A percentile compares a stretch with the other conserved stretches of the same genome.
Conservation (phyloP, 164 flowering plant genomes). For the Sedum album region DNA sequence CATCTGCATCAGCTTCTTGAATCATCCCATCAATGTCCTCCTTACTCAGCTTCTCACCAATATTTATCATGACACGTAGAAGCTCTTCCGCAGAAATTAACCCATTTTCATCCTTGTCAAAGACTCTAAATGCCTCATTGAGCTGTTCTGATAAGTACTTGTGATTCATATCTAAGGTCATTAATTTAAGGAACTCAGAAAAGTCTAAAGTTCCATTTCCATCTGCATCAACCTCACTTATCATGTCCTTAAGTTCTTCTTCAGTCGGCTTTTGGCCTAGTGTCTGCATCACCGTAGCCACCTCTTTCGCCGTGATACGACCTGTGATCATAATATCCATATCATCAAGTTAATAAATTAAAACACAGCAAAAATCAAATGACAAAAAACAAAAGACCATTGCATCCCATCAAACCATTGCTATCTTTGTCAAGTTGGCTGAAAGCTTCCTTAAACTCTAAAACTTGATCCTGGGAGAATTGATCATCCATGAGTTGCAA, state of each 20-base stretch:
- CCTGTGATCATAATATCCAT: slow-evolving; percentile 29
- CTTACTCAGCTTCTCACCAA: slow-evolving; percentile 75
- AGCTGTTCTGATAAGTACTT: slow-evolving; percentile 76
- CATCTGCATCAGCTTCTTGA: slow-evolving; percentile 78
- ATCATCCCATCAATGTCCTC: slow-evolving; percentile 84
- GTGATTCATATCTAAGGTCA: slow-evolving; percentile 79
- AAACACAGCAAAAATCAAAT: not conserved
- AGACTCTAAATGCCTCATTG: slow-evolving; percentile 45
- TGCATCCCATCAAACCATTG: too few species aligned
- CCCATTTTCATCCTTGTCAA: not conserved
- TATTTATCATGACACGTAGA: slow-evolving; percentile 73
- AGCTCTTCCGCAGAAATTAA: slow-evolving; percentile 59
- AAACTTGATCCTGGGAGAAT: too few species aligned
- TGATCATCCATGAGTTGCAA: too few species aligned
- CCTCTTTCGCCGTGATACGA: slow-evolving; percentile 75
- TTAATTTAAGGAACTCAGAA: slow-evolving; percentile 72
- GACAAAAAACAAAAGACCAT: not conserved
- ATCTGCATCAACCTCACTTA: slow-evolving; percentile 72
- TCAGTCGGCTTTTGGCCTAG: slow-evolving; percentile 79
- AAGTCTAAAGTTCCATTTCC: slow-evolving; percentile 76
- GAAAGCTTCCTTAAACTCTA: too few species aligned
- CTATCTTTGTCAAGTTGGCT: too few species aligned
- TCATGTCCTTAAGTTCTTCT: slow-evolving; percentile 79
- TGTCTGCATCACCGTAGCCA: slow-evolving; percentile 74
- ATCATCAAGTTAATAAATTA: not conserved